A percentile compares a stretch with the other conserved stretches of the same genome.
These are phyloP conservation scores for Durotheca rogersii DNA, from an alignment of 495 filamentous ascomycete species.

Conservation along the genomic window DNA sequence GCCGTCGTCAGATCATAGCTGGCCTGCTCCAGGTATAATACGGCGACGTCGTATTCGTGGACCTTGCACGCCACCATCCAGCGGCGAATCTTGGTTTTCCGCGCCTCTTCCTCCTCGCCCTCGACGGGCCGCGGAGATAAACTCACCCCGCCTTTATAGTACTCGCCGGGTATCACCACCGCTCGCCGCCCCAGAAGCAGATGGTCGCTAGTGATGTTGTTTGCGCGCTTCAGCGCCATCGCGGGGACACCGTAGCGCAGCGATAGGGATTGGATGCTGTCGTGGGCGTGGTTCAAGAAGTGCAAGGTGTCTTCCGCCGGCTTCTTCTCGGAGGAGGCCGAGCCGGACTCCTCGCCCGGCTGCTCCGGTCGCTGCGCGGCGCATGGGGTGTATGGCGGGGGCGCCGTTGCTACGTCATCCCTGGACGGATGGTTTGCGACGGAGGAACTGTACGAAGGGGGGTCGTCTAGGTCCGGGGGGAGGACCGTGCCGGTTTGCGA, in stretches of 20 bases:
- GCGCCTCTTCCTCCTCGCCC: slow-evolving; percentile 65
- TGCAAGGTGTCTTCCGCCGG: slow-evolving; percentile 61
- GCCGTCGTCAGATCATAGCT: slow-evolving; percentile 65
- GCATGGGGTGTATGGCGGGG: slow-evolving; percentile 44
- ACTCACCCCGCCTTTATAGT: slow-evolving; percentile 61
- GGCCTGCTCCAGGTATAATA: slow-evolving; percentile 66
- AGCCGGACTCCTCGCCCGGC: slow-evolving; percentile 31
- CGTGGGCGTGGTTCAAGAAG: slow-evolving; percentile 62
- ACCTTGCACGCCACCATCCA: slow-evolving; percentile 74
- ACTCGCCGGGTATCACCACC: slow-evolving; percentile 65
- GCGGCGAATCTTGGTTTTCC: slow-evolving; percentile 63
- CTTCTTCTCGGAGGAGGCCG: slow-evolving; percentile 17
- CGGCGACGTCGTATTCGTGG: slow-evolving; percentile 69
- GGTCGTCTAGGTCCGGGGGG: slow-evolving; percentile 58
- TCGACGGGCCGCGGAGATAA: slow-evolving; percentile 66
- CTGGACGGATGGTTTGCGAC: slow-evolving; percentile 28
- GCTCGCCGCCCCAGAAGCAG: slow-evolving; percentile 65
- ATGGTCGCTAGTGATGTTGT: slow-evolving; percentile 64
- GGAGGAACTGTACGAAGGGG: slow-evolving; percentile 57
- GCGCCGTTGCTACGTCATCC: slow-evolving; percentile 31
- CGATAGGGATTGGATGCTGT: slow-evolving; percentile 64
- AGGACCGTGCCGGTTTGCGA: slow-evolving; percentile 48
- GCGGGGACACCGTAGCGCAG: slow-evolving; percentile 66
- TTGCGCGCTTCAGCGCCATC: slow-evolving; percentile 55
- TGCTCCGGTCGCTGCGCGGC: slow-evolving; percentile 6